Conservation (phyloP, 345 rosid species). For the Brassica rapa region DNA sequence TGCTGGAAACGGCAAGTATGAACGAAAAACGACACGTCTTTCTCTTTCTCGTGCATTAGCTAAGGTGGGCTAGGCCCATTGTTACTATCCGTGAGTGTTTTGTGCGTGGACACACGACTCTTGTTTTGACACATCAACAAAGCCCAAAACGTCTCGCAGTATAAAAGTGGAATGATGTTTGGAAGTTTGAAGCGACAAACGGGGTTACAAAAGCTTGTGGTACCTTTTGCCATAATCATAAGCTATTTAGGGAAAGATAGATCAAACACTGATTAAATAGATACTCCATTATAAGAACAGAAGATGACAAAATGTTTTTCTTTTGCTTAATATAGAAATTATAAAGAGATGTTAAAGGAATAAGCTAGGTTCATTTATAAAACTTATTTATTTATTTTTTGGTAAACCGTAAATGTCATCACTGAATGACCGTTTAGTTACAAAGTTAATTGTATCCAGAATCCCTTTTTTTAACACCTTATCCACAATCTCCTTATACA, state of each 20-base stretch:
- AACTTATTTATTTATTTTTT: too few species aligned
- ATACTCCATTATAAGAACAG: slow-evolving; percentile 27
- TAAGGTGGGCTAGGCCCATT: neutral
- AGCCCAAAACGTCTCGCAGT: neutral
- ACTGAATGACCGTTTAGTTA: too few species aligned
- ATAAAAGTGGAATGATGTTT: slow-evolving; percentile 16
- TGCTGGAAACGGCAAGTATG: neutral
- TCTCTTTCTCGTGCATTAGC: neutral
- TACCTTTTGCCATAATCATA: slow-evolving; percentile 44
- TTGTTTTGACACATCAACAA: neutral
- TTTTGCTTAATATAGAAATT: neutral
- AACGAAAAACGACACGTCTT: neutral
- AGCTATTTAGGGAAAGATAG: slow-evolving; percentile 42
- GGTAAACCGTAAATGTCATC: too few species aligned
- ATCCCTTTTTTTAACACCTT: too few species aligned
- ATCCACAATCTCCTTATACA: too few species aligned
- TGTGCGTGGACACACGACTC: neutral
- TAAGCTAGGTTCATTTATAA: too few species aligned
- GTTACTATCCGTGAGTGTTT: neutral
- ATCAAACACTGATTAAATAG: slow-evolving; percentile 34
- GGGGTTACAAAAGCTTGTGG: slow-evolving; percentile 67
- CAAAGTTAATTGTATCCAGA: too few species aligned
- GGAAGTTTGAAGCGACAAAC: slow-evolving; percentile 48
- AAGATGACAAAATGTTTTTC: slow-evolving; percentile 36
- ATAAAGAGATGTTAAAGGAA: too few species aligned